These are phyloP conservation scores for Daldinia vernicosa DNA, from an alignment of 495 filamentous ascomycete species.

Conservation along the genomic window DNA sequence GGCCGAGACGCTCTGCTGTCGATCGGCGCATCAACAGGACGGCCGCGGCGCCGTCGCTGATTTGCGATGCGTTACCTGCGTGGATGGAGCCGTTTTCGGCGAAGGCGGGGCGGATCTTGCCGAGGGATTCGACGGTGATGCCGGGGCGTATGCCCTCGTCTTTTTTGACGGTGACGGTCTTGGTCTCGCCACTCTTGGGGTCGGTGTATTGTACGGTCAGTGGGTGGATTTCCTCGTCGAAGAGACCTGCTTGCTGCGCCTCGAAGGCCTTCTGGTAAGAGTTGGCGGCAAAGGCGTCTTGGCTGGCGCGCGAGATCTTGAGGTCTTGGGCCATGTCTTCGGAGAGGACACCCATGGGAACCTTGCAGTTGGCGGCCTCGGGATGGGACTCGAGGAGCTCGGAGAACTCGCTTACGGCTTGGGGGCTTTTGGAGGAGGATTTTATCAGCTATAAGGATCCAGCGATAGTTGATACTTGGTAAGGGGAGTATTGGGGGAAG, in stretches of 20 bases:
- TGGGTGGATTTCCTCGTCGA: slow-evolving; percentile 91
- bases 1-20: slow-evolving; percentile 86
- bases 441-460: slow-evolving; percentile 29
- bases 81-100: slow-evolving; percentile 92
- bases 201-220: slow-evolving; percentile 84
- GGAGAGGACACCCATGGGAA: slow-evolving; percentile 94
- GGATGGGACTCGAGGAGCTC: slow-evolving; percentile 85
- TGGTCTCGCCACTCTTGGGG: slow-evolving; percentile 88
- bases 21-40: slow-evolving; percentile 95
- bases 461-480: not conserved
- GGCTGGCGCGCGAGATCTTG: slow-evolving; percentile 71
- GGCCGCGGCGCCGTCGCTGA: slow-evolving; percentile 94
- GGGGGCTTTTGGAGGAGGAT: slow-evolving; percentile 62
- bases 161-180: slow-evolving; percentile 80
- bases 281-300: slow-evolving; percentile 88
- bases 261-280: slow-evolving; percentile 89
- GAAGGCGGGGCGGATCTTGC: slow-evolving; percentile 91
- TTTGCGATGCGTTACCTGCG: slow-evolving; percentile 94
- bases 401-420: slow-evolving; percentile 92
- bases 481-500: not conserved
- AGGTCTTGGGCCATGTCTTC: slow-evolving; percentile 94
- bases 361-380: slow-evolving; percentile 94
- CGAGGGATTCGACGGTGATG: slow-evolving; percentile 84
- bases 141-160: slow-evolving; percentile 90
- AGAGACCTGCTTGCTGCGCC: slow-evolving; percentile 88